Conservation (phyloP, 352 stramenopile genomes). For the Globisporangium yorkense region DNA sequence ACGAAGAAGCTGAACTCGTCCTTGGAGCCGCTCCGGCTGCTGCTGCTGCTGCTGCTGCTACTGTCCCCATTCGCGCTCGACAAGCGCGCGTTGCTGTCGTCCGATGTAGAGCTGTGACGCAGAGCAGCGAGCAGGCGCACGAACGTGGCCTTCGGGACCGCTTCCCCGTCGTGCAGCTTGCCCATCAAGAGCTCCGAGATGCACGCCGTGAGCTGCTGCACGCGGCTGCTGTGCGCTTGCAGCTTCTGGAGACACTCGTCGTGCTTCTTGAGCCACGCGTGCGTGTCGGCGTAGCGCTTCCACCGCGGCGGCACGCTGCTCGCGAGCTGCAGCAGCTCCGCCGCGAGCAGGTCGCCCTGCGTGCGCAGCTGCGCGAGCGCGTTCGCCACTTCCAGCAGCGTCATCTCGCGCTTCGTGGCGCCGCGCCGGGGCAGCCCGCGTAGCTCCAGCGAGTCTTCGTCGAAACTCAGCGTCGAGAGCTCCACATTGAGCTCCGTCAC, state of each 20-base stretch:
- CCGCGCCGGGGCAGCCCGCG: slow-evolving; percentile 26
- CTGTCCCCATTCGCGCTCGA: background rate
- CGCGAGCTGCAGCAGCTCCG: slow-evolving; percentile 41
- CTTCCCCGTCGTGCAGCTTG: slow-evolving; percentile 38
- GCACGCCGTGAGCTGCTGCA: slow-evolving; percentile 32
- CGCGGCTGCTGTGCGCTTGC: slow-evolving; percentile 29
- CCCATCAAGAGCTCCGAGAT: slow-evolving; percentile 49
- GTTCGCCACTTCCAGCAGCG: slow-evolving; percentile 51
- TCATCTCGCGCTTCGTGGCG: slow-evolving; percentile 43
- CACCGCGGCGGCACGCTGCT: slow-evolving; percentile 30
- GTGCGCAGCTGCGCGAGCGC: slow-evolving; percentile 49
- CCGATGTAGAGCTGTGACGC: slow-evolving; percentile 25
- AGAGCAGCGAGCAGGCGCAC: slow-evolving; percentile 40
- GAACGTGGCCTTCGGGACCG: slow-evolving; percentile 45
- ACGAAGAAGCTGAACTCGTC: slow-evolving; percentile 69
- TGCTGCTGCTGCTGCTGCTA: slow-evolving; percentile 29
- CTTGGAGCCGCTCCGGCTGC: slow-evolving; percentile 41
- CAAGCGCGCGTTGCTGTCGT: background rate
- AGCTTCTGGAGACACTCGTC: slow-evolving; percentile 38
- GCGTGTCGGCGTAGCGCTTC: slow-evolving; percentile 31
- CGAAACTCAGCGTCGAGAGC: slow-evolving; percentile 32
- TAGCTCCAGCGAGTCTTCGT: slow-evolving; percentile 32
- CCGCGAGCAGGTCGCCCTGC: slow-evolving; percentile 42
- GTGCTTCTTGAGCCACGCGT: slow-evolving; percentile 29
- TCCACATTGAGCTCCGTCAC: slow-evolving; percentile 27